Conservation (phyloP, 495 filamentous ascomycete genomes). For the Penicillium paradoxum region DNA sequence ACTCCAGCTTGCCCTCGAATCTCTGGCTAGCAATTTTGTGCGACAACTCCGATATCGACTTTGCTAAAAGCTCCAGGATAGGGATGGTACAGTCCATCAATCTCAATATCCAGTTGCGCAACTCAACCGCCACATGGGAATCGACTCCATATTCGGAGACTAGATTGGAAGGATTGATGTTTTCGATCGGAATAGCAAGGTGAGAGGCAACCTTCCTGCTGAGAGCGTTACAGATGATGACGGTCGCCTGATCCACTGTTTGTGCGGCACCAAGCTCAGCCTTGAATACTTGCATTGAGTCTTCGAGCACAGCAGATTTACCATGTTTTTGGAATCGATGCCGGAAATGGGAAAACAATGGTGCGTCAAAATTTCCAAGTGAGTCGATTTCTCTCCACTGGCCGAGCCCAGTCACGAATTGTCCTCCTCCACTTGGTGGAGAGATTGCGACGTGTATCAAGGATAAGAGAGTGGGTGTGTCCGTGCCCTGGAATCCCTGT, state of each 20-base stretch:
- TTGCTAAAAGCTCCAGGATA: slow-evolving; percentile 26
- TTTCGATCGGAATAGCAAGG: slow-evolving; percentile 32
- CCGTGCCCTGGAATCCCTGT: slow-evolving; percentile 26
- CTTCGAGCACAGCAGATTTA: not conserved
- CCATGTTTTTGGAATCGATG: slow-evolving; percentile 4
- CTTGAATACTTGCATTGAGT: slow-evolving; percentile 14
- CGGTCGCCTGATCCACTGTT: slow-evolving; percentile 25
- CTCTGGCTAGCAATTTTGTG: slow-evolving; percentile 14
- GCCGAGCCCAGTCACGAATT: slow-evolving; percentile 29
- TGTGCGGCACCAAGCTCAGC: slow-evolving; percentile 15
- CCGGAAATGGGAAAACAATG: slow-evolving; percentile 25
- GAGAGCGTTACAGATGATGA: slow-evolving; percentile 18
- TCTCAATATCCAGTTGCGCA: slow-evolving; percentile 38
- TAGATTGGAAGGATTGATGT: slow-evolving; percentile 27
- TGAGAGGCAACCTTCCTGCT: slow-evolving; percentile 23
- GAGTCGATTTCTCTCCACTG: slow-evolving; percentile 21
- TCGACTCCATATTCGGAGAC: slow-evolving; percentile 41
- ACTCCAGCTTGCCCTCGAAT: not conserved
- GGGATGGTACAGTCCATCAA: slow-evolving; percentile 17
- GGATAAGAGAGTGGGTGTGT: slow-evolving; percentile 15
- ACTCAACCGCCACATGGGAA: slow-evolving; percentile 43
- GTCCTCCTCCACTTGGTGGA: not conserved
- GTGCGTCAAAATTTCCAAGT: slow-evolving; percentile 21
- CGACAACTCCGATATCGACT: slow-evolving; percentile 19
- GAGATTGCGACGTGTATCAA: slow-evolving; percentile 21